Conservation (phyloP, 2,329 filamentous ascomycete species). For the Zymoseptoria ardabiliae region DNA sequence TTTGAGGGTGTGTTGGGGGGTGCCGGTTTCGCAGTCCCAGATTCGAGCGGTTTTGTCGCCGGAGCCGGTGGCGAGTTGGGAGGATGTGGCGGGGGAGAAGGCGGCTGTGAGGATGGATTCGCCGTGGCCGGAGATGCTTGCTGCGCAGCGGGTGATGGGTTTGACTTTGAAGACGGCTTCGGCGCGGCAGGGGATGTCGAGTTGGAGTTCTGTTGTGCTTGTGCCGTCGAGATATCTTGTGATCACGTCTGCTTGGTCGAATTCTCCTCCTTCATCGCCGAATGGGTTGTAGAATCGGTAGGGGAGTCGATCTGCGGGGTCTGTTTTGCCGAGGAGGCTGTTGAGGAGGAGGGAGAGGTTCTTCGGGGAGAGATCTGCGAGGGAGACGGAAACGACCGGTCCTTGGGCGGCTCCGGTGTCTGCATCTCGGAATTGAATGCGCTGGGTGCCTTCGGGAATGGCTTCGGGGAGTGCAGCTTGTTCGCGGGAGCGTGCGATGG, state of each 20-base stretch:
- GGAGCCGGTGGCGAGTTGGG: conserved; percentile 75
- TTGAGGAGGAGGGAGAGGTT: conserved; percentile 85
- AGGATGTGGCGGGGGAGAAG: conserved; percentile 73
- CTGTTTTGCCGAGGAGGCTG: conserved; percentile 61
- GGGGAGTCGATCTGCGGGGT: conserved; percentile 55
- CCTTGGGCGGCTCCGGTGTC: conserved; percentile 61
- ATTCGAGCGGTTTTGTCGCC: conserved; percentile 87
- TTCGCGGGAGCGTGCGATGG: conserved; percentile 60
- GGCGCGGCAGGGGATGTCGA: conserved; percentile 61
- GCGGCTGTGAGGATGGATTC: conserved; percentile 80
- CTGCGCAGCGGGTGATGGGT: conserved; percentile 81
- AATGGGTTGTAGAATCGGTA: conserved; percentile 54
- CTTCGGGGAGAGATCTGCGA: conserved; percentile 79
- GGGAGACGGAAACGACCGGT: conserved; percentile 65
- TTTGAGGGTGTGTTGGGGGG: conserved; percentile 74
- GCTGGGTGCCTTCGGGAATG: conserved; percentile 56
- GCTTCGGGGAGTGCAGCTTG: conserved; percentile 65
- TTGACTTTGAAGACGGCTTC: conserved; percentile 93
- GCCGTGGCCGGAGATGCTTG: conserved; percentile 82
- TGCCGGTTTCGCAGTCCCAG: conserved; percentile 93
- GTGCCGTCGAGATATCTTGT: conserved; percentile 42
- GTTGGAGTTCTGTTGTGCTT: conserved; percentile 50
- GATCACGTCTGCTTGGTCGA: conserved; percentile 29
- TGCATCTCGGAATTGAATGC: conserved; percentile 79
- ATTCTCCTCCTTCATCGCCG: conserved; percentile 39